Conservation (phyloP, 805 yeast species). For the Schwanniomyces vanrijiae region DNA sequence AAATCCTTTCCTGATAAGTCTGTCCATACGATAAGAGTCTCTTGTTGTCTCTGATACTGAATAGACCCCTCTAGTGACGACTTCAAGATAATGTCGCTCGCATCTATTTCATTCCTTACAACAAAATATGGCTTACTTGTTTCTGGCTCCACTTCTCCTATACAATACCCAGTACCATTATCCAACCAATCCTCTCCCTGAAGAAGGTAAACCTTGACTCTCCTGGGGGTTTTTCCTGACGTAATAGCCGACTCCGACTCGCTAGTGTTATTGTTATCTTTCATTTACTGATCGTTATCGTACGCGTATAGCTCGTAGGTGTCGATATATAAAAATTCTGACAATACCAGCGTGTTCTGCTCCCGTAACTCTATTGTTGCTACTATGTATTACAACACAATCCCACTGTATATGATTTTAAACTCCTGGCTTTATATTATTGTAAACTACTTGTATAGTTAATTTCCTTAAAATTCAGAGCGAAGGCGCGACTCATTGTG, state of each 20-base stretch:
- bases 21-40: constrained; percentile 92
- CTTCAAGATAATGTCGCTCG: constrained; percentile 57
- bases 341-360: background rate
- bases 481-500: background rate
- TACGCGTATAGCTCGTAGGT: background rate
- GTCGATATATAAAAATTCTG: background rate
- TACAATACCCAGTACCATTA: constrained; percentile 88
- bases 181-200: constrained; percentile 87
- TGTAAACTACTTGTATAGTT: background rate
- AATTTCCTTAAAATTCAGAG: background rate
- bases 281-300: background rate
- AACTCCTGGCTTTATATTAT: background rate
- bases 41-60: constrained; percentile 92
- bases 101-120: constrained; percentile 70
- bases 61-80: constrained; percentile 70
- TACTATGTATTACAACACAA: background rate
- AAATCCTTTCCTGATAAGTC: constrained; percentile 71
- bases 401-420: background rate
- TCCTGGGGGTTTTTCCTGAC: constrained; percentile 47
- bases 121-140: constrained; percentile 54
- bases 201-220: constrained; percentile 89
- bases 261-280: background rate
- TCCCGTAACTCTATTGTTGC: background rate
- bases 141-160: constrained; percentile 56
- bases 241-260: background rate